Conservation (phyloP, 106 monocot species). For the Dendrobium nobile region DNA sequence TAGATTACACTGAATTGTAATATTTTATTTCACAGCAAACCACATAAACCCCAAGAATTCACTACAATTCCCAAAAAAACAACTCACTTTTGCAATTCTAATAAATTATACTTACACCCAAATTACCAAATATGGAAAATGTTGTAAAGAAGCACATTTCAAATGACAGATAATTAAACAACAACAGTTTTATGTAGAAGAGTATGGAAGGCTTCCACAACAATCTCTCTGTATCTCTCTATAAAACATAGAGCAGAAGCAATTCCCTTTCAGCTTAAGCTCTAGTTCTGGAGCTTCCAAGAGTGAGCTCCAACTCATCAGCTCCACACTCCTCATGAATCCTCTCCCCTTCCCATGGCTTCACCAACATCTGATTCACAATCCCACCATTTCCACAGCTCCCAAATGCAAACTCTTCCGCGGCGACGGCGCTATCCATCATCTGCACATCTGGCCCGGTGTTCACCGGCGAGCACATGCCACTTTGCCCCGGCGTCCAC, state of each 20-base stretch:
- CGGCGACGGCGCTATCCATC: not conserved
- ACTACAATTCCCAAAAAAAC: too few species aligned
- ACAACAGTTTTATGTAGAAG: not conserved
- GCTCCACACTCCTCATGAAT: slow-evolving; percentile 52
- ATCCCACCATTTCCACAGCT: slow-evolving; percentile 13
- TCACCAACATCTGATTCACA: slow-evolving; percentile 22
- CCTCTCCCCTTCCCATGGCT: slow-evolving; percentile 66
- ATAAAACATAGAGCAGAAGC: not conserved
- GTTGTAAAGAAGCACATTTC: not conserved
- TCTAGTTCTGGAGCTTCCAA: slow-evolving; percentile 40
- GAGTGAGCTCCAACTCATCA: slow-evolving; percentile 55
- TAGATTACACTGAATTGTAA: too few species aligned
- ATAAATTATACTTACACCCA: too few species aligned
- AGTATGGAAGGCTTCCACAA: not conserved
- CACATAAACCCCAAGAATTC: too few species aligned
- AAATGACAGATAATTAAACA: not conserved
- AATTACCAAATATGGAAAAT: too few species aligned
- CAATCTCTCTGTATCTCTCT: not conserved
- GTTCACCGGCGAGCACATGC: slow-evolving; percentile 39
- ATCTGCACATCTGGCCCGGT: slow-evolving; percentile 8
- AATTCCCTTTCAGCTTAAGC: not conserved
- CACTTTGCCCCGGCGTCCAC: slow-evolving; percentile 47
- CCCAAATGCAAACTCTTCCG: slow-evolving; percentile 42
- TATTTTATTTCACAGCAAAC: too few species aligned
- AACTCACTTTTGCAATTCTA: too few species aligned